Percentiles rank a stretch among this genome's conserved stretches.
phyloP scores from a whole-genome alignment of 73 alveolate species.

The Paramecium primaurelia region DNA sequence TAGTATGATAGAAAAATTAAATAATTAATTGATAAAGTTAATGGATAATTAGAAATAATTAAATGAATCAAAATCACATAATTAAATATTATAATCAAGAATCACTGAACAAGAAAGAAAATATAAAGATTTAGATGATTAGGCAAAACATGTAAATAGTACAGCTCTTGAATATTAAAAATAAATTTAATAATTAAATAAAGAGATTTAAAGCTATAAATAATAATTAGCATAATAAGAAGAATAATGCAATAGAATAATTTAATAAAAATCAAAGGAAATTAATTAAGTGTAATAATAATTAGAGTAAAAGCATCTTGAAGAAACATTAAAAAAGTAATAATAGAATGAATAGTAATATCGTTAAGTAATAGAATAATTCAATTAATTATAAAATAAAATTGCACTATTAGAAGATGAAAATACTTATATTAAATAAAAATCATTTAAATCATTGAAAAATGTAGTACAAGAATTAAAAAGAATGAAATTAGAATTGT shows the following conservation, averaged over 20 bases:
- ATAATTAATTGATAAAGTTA: background rate
- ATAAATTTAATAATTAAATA: background rate
- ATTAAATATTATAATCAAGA: background rate
- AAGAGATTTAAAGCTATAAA: background rate
- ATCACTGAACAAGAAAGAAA: background rate
- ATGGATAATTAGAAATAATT: background rate
- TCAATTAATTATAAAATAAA: background rate
- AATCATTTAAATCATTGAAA: background rate
- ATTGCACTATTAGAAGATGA: background rate
- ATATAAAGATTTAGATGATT: slow-evolving; percentile 9
- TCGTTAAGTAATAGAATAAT: background rate
- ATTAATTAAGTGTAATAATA: background rate
- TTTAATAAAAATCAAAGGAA: background rate
- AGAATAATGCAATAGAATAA: background rate
- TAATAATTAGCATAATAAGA: background rate
- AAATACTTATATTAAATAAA: background rate
- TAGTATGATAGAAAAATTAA: background rate
- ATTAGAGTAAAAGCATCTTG: background rate
- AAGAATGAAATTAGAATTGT: background rate
- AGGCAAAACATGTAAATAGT: background rate
- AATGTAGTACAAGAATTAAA: background rate
- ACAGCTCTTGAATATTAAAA: background rate
- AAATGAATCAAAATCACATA: background rate
- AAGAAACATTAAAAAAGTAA: background rate
- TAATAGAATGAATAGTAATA: background rate